These are phyloP conservation scores for Citrus mangshanensis DNA, from an alignment of 345 rosid species.

Conservation along the genomic window DNA sequence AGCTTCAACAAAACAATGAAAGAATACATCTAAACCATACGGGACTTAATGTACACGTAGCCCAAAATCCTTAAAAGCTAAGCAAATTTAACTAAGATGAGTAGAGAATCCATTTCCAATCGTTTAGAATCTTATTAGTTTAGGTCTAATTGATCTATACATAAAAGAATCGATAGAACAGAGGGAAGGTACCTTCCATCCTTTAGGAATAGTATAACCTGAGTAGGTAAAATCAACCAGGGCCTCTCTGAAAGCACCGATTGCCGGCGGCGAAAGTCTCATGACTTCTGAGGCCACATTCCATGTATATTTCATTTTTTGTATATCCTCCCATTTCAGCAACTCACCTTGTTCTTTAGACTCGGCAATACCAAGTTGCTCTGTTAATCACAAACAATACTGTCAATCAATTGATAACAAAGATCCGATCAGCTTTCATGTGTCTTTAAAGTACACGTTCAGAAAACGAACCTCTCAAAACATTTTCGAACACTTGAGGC, in stretches of 20 bases:
- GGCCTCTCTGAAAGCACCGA: conserved; percentile 14
- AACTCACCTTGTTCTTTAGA: conserved; percentile 8
- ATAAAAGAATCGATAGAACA: too few relatives aligned
- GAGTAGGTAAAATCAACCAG: background rate
- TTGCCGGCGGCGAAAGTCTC: background rate
- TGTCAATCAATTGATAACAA: too few relatives aligned
- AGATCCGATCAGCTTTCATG: too few relatives aligned
- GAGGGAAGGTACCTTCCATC: conserved; percentile 3
- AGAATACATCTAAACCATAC: too few relatives aligned
- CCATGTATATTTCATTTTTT: conserved; percentile 4
- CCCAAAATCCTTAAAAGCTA: too few relatives aligned
- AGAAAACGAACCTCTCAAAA: background rate
- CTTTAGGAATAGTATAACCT: conserved; percentile 7
- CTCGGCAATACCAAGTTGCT: conserved; percentile 4
- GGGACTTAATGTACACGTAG: too few relatives aligned
- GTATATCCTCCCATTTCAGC: conserved; percentile 8
- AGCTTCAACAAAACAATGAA: too few relatives aligned
- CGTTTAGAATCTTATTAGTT: too few relatives aligned
- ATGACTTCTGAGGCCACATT: conserved; percentile 7
- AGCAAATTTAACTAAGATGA: too few relatives aligned
- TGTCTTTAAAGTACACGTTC: too few relatives aligned
- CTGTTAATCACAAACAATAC: background rate
- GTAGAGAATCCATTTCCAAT: too few relatives aligned
- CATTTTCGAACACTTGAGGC: conserved; percentile 4
- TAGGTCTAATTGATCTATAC: too few relatives aligned